Evolutionary conservation across 768 basidiomycete species (phyloP), one percentile per base, ranked within the genome.

Genomic region (Harrya chromipes): DNA sequence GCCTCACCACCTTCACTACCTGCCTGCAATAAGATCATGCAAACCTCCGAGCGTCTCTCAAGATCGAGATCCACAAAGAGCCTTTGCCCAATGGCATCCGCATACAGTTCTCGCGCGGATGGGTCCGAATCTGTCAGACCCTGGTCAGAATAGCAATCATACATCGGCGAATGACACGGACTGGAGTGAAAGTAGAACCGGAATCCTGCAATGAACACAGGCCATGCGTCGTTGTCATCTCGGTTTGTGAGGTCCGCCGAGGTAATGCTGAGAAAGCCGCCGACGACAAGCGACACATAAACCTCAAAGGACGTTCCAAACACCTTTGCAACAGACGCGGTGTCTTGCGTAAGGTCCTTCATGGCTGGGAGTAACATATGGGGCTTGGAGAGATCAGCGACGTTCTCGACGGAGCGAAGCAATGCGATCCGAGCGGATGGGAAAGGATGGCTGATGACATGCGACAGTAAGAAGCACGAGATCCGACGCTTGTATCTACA

Each of bases 401-500:
- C 68, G 7, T 62, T 61, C 43, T 68, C 60, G 10, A 82, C 47
- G 29, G 72, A 68, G 5, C 55, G 68, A 16, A 97, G 72, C 0
- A 97, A 67, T 11, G 70, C 61, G 11, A 80, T 61, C 52, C 83
- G 81, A 16, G 79, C 74, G 1, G 59, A 50, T 3, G 78, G 66
- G 4, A 79, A 61, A 2, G 73, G 67, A 54, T 87, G 78, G 4
- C 81, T 77, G 40, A 77, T 75, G 54, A 87, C 74, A 63, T 97
- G 94, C 2, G 94, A 94, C 6, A 90, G 70, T 0, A 97, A 66
- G 65, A 79, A 93, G 61, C 85, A 90, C 36, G 90, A 60, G 37
- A 94, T 70, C 12, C 83, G 79, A 52, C 79, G 78, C 61, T 82
- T 89, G 66, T 84, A 83, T 47, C 90, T 91, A 35, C 6, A 49